Evolutionary conservation across 2,329 filamentous ascomycete genomes (phyloP), one percentile per base, ranked within the genome.

Genomic region (Elsinoe necatrix): DNA sequence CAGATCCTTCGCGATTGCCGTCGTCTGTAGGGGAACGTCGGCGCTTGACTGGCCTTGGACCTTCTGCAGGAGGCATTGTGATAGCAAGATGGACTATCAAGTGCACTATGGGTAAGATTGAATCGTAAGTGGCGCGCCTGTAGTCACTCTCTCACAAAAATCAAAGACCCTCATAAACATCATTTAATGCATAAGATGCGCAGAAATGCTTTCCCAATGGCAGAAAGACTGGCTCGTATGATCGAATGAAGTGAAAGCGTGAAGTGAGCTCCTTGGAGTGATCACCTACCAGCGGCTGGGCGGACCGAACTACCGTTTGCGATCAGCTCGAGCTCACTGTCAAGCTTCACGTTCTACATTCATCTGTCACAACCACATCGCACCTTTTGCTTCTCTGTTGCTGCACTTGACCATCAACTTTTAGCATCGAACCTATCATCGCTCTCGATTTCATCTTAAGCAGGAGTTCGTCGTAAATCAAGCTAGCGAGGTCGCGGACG

Each of bases 11-110:
- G 37, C 45, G 41, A 4, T 55, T 31, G 27, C 54, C 25, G 21
- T 37, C 54, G 12, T 58, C 55, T 21, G 52, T 54, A 23, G 54
- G 58, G 31, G 55, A 55, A 23, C 56, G 52, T 31, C 55, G 58
- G 18, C 57, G 42, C 47, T 59, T 60, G 20, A 55, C 29, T 54
- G 55, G 48, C 5, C 47, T 21, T 23, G 47, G 20, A 31, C 29
- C 39, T 29, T 34, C 48, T 42, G 58, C 27, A 45, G 58, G 54
- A 59, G 43, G 20, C 43, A 42, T 47, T 54, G 57, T 45, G 11
- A 25, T 14, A 5, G 39, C 14, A 9, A 27, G 20, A 5, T n/a
- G 12, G 25, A 20, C 11, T 50, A 6, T 34, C 23, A 34, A 31
- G 18, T 20, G n/a, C 12, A 16, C 11, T 16, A n/a, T 9, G 21